phyloP scores from a whole-genome alignment of 2,329 filamentous ascomycete genomes.

The Lasiodiplodia sp. region DNA sequence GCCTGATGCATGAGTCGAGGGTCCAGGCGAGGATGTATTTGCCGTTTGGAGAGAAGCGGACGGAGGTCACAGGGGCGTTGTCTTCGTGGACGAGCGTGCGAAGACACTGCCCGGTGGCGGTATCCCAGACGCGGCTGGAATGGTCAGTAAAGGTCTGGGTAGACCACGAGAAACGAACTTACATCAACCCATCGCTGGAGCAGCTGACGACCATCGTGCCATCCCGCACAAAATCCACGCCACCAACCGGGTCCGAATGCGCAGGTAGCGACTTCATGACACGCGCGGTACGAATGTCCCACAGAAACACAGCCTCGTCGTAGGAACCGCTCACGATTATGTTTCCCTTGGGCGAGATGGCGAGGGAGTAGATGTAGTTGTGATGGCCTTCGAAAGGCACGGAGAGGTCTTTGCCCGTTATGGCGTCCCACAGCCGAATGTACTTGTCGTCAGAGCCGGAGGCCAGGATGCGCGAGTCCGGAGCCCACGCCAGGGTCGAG shows the following conservation, averaged over 20 bases:
- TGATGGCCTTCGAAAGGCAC: conserved; percentile 82
- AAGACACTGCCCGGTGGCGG: conserved; percentile 90
- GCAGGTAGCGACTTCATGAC: conserved; percentile 91
- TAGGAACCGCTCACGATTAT: conserved; percentile 95
- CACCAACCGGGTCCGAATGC: conserved; percentile 92
- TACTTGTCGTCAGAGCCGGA: conserved; percentile 96
- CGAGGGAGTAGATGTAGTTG: conserved; percentile 93
- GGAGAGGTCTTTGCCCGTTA: conserved; percentile 62
- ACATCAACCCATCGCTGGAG: conserved; percentile 75
- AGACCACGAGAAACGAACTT: background rate
- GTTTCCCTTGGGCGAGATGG: conserved; percentile 97
- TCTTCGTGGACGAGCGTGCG: conserved; percentile 96
- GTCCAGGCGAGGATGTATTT: conserved; percentile 92
- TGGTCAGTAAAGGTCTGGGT: conserved; percentile 48
- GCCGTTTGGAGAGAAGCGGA: conserved; percentile 93
- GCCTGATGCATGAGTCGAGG: conserved; percentile 84
- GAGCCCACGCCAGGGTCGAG: conserved; percentile 92
- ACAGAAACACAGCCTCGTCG: conserved; percentile 95
- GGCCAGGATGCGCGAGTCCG: conserved; percentile 85
- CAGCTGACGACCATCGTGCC: conserved; percentile 93
- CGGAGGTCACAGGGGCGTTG: conserved; percentile 86
- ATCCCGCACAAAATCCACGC: conserved; percentile 91
- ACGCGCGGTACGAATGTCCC: conserved; percentile 88
- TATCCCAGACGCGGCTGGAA: conserved; percentile 83
- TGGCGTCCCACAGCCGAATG: conserved; percentile 86